Conservation (phyloP, 441 rosid species). For the Gossypium lobatum region DNA sequence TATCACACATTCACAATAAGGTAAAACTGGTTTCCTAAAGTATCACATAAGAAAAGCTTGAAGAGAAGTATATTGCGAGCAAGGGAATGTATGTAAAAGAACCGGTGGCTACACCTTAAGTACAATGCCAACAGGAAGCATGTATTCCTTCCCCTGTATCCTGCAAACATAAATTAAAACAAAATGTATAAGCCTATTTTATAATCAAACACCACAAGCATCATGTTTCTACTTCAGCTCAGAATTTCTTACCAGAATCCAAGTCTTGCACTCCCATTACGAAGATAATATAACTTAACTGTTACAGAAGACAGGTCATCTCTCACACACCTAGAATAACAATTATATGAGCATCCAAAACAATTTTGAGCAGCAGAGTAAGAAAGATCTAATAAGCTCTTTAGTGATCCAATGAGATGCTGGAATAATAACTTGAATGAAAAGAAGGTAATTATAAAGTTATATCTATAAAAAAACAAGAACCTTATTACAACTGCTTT, state of each 20-base stretch:
- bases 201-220: background rate
- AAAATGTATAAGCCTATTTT: background rate
- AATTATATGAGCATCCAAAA: conserved; percentile 15
- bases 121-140: conserved; percentile 86
- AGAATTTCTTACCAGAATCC: conserved; percentile 80
- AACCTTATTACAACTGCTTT: conserved; percentile 89
- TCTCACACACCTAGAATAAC: conserved; percentile 71
- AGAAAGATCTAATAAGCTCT: background rate
- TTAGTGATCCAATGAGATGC: background rate
- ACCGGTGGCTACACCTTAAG: conserved; percentile 53
- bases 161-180: conserved; percentile 37
- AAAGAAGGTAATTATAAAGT: conserved; percentile 5
- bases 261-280: conserved; percentile 90
- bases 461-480: background rate
- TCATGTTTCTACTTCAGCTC: conserved; percentile 1
- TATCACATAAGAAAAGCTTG: background rate
- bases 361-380: conserved; percentile 2
- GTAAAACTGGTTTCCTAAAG: background rate
- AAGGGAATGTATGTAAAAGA: conserved; percentile 5
- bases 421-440: background rate
- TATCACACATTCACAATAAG: background rate
- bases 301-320: conserved; percentile 88
- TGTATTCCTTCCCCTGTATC: conserved; percentile 79
- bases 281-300: conserved; percentile 77
- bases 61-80: background rate